Evolutionary conservation across 345 rosid species (phyloP).

Genomic region (Acer negundo): DNA sequence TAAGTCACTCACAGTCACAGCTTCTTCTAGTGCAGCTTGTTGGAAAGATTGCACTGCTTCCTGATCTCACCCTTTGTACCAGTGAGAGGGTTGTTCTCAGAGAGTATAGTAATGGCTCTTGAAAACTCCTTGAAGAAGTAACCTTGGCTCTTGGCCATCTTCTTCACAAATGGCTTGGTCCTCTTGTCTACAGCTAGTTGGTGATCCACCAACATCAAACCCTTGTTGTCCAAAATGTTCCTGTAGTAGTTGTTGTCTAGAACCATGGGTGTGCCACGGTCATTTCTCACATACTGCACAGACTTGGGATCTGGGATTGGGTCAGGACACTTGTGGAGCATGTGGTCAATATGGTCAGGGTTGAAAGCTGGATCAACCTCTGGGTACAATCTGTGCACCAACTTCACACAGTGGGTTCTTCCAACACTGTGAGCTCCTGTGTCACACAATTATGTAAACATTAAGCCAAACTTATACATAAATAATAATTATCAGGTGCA

Average conservation of each 20-base stretch:
- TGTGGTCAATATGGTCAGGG: constrained; percentile 84
- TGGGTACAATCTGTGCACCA: constrained; percentile 91
- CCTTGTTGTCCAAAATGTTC: constrained; percentile 93
- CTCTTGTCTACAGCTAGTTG: constrained; percentile 84
- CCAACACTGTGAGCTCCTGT: constrained; percentile 95
- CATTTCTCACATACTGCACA: constrained; percentile 93
- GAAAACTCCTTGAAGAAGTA: constrained; percentile 94
- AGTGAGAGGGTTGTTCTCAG: constrained; percentile 95
- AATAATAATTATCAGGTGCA: no score
- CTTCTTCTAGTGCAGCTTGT: constrained; percentile 70
- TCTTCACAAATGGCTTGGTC: constrained; percentile 86
- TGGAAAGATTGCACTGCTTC: constrained; percentile 81
- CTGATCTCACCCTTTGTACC: constrained; percentile 92
- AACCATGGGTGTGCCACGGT: constrained; percentile 91
- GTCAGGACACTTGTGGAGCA: constrained; percentile 95
- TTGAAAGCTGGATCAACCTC: constrained; percentile 76
- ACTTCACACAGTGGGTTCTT: constrained; percentile 90
- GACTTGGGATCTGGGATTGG: constrained; percentile 96
- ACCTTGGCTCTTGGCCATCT: constrained; percentile 91
- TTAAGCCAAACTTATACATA: background rate
- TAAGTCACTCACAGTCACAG: background rate
- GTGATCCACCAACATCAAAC: constrained; percentile 83
- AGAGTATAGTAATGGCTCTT: constrained; percentile 75
- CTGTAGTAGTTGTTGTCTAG: constrained; percentile 96
- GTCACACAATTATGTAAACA: background rate